phyloP scores from a whole-genome alignment of 1,284 basidiomycete species.

The Mycosarcoma mackinlayi region DNA sequence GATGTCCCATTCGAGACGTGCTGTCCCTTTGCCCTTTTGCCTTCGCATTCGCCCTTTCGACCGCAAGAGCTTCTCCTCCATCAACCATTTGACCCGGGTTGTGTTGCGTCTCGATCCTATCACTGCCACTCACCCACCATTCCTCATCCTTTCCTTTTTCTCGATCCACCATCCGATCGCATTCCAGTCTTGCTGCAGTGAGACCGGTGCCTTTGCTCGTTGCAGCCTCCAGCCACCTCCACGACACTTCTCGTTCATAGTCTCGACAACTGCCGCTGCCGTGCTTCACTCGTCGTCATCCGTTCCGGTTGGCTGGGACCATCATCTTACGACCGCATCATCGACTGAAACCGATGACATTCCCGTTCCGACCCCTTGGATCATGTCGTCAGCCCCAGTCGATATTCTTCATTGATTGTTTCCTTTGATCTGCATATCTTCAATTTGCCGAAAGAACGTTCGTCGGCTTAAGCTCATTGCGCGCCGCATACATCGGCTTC shows the following conservation, averaged over 20 bases:
- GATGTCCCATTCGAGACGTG: no score
- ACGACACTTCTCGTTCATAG: no score
- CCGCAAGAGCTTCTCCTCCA: no score
- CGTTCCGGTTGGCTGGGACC: background rate
- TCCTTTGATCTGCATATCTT: conserved; percentile 2
- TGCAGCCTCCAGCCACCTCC: background rate
- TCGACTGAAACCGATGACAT: conserved; percentile 15
- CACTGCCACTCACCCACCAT: background rate
- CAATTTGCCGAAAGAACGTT: conserved; percentile 21
- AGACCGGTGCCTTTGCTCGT: conserved; percentile 3
- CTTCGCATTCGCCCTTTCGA: no score
- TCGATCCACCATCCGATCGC: conserved; percentile 1
- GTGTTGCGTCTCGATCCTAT: background rate
- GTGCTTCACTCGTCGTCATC: background rate
- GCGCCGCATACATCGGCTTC: conserved; percentile 7
- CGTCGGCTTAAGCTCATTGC: background rate
- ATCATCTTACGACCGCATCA: background rate
- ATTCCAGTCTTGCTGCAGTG: conserved; percentile 38
- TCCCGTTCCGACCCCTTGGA: conserved; percentile 33
- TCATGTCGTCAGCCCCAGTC: conserved; percentile 9
- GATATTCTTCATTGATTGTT: background rate
- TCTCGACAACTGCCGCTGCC: background rate
- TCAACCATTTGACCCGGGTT: no score
- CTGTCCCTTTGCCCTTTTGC: no score
- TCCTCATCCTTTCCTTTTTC: no score